Evolutionary conservation across 192 early-diverging fungal species (phyloP), one percentile per base, ranked within the genome.

Genomic region (Podila verticillata): DNA sequence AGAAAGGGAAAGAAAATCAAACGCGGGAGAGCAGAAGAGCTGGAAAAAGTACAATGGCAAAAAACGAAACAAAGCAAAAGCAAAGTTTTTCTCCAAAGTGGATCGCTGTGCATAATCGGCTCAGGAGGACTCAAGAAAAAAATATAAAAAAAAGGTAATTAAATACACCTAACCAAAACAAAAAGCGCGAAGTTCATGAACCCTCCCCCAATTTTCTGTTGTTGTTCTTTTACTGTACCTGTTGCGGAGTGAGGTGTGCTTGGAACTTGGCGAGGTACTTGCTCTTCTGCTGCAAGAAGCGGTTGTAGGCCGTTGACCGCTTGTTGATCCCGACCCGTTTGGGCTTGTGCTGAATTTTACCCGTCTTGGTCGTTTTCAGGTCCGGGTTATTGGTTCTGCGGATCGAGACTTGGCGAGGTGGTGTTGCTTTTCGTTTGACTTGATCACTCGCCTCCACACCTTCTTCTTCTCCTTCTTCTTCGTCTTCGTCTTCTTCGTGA

Each of bases 351-450:
- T 51, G 57, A 24, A 78, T 78, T 54, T 78, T 78, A 0, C 74
- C 74, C 17, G 74, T 78, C 63, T 79, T 79, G 29, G 75, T 79
- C 20, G 69, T 79, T 57, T 68, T 71, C 22, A 79, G 34, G 44
- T 68, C 67, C 13, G 63, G 75, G 35, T 72, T 72, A 8, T 47
- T 63, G n/a, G 65, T 64, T 29, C 69, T 70, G 15, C 63, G 57
- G 17, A 63, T 31, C 28, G 60, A 66, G 5, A 15, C 39, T 20
- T 17, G 8, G 10, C 48, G 34, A 15, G 17, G 5, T 29, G 4
- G 22, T 49, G 4, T 6, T 22, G 26, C 28, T 24, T 2, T 30
- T 34, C 20, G 10, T 24, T 26, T 26, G 8, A 4, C 51, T 7
- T 26, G 6, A n/a, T 54, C 51, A 19, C 22, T 12, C 9, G 20